Conservation (phyloP, 139 green algal species). For the Coccomyxa sp. region DNA sequence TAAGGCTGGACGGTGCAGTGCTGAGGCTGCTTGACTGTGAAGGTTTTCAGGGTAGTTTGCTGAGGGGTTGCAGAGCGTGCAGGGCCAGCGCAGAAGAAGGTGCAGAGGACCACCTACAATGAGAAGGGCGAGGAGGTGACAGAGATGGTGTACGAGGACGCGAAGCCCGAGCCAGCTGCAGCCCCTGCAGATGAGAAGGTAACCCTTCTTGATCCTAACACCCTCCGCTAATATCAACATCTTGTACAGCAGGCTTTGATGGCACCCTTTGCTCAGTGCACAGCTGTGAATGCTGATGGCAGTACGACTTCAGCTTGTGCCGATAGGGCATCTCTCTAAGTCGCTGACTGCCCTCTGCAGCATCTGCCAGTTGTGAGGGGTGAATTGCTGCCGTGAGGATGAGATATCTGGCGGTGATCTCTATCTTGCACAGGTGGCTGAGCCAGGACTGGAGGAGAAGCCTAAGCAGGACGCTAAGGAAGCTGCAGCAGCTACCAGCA, state of each 20-base stretch:
- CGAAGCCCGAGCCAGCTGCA: neutral
- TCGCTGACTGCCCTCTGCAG: too few relatives aligned
- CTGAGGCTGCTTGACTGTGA: neutral
- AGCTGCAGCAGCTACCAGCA: neutral
- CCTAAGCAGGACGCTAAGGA: neutral
- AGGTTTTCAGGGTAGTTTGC: neutral
- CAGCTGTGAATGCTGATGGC: too few relatives aligned
- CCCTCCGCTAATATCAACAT: too few relatives aligned
- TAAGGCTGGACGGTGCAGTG: neutral
- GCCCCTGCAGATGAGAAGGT: too few relatives aligned
- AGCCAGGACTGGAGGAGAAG: neutral
- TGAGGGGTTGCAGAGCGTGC: neutral
- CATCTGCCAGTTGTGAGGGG: too few relatives aligned
- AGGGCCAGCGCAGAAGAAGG: slow-evolving; percentile 16
- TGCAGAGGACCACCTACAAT: slow-evolving; percentile 36
- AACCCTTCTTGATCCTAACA: too few relatives aligned
- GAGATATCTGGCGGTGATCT: too few relatives aligned
- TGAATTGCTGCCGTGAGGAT: too few relatives aligned
- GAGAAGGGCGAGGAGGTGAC: slow-evolving; percentile 48
- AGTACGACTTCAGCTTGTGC: too few relatives aligned
- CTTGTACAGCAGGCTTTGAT: too few relatives aligned
- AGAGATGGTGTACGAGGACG: slow-evolving; percentile 19
- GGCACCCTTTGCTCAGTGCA: too few relatives aligned
- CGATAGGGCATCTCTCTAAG: too few relatives aligned
- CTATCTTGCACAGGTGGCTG: neutral